Conservation (phyloP, 345 rosid genomes). For the Passiflora organensis region DNA sequence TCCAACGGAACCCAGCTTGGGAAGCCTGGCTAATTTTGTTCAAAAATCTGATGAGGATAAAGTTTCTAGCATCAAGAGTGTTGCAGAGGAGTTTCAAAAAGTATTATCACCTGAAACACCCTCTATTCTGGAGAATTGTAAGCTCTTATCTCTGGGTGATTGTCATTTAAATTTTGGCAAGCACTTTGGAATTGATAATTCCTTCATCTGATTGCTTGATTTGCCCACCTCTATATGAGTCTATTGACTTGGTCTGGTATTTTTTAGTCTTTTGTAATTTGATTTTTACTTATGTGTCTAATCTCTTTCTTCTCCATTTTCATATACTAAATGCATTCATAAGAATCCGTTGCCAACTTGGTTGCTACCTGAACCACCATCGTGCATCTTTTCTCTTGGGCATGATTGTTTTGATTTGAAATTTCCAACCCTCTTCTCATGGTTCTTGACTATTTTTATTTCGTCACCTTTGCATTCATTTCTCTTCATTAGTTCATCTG, state of each 20-base stretch:
- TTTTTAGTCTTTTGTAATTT: background rate
- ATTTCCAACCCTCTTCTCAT: background rate
- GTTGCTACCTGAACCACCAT: background rate
- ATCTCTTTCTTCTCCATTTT: background rate
- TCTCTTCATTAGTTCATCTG: too few species aligned
- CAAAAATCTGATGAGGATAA: slow-evolving; percentile 37
- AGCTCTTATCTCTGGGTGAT: slow-evolving; percentile 25
- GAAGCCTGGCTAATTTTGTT: slow-evolving; percentile 20
- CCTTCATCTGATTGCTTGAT: background rate
- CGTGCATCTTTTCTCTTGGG: background rate
- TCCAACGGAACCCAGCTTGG: slow-evolving; percentile 26
- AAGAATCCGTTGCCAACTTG: background rate
- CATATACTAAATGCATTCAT: background rate
- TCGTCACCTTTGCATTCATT: too few species aligned
- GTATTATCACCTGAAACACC: slow-evolving; percentile 40
- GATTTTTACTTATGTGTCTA: background rate
- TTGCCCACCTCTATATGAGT: background rate
- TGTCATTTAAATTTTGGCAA: slow-evolving; percentile 1
- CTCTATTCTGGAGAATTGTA: slow-evolving; percentile 48
- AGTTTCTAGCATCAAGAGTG: slow-evolving; percentile 35
- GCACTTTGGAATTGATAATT: background rate
- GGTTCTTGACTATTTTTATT: background rate
- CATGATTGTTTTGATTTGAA: background rate
- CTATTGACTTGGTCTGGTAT: too few species aligned
- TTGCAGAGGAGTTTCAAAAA: slow-evolving; percentile 43